Evolutionary conservation across 78 protist species (phyloP), one percentile per base, ranked within the genome.

Genomic region (Dictyostelium firmibasis): DNA sequence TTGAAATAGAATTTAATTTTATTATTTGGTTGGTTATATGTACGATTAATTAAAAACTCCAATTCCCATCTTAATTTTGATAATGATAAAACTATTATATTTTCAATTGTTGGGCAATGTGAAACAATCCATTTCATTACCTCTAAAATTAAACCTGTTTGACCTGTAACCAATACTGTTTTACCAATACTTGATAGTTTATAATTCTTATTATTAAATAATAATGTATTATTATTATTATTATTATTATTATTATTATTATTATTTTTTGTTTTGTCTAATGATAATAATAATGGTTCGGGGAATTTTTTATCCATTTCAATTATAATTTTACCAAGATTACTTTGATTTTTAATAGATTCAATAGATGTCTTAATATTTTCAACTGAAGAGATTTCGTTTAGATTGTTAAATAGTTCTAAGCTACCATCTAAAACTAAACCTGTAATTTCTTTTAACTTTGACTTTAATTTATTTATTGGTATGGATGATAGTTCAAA

Each of bases 51-150:
- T 38, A 60, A 41, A 1, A 41, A 33, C 38, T 77, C 36, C 0
- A 86, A 11, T 69, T 86, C 92, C 92, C 92, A 86, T 47, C 77
- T 86, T 50, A 86, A 27, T 53, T n/a, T 8, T n/a, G 85, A 77
- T 29, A 44, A 35, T 38, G 92, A 60, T 2, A 86, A 25, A 23
- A 86, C 60, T 25, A 86, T 62, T n/a, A 86, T 50, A 41, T 86
- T 36, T 29, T 33, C 64, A 10, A 69, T 2, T 5, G 35, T 29
- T n/a, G 29, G 0, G 5, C 31, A 69, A 69, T 69, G 29, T 9
- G 16, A 9, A 5, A 69, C 25, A 23, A 69, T 29, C 76, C 76
- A 69, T 29, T 69, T 69, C 27, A 69, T 9, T 29, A 29, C 14
- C 10, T 69, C 76, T 9, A 69, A 69, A 6, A 69, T 29, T 8